A percentile compares a stretch with the other conserved stretches of the same genome.
Conservation (phyloP, 305 asterid genomes). For the Ilex paraguariensis region DNA sequence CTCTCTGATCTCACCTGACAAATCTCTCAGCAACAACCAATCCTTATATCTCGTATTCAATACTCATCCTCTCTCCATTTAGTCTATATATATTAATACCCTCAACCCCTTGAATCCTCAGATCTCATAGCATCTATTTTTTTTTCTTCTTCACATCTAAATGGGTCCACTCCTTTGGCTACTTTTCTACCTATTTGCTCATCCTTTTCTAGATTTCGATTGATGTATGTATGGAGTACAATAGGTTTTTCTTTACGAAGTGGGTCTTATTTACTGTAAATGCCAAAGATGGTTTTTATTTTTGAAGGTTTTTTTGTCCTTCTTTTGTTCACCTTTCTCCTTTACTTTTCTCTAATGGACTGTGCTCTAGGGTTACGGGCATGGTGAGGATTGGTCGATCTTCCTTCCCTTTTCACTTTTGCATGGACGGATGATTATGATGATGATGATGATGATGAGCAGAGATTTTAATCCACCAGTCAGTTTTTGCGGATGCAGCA, state of each 20-base stretch:
- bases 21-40: neutral
- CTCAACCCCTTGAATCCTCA: neutral
- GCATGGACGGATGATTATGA: neutral
- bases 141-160: neutral
- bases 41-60: conserved; percentile 7
- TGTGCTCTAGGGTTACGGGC: no score
- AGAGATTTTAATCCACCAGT: conserved; percentile 5
- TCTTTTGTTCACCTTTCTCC: no score
- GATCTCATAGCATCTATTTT: neutral
- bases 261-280: no score
- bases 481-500: conserved; percentile 15
- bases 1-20: neutral
- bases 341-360: no score
- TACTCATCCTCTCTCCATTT: conserved; percentile 3
- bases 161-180: neutral
- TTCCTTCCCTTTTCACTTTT: neutral
- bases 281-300: no score
- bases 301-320: no score
- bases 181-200: neutral
- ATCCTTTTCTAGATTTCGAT: no score
- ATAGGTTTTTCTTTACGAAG: no score
- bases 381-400: neutral
- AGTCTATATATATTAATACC: neutral
- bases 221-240: no score
- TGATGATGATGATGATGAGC: no score